phyloP scores from a whole-genome alignment of 2,329 filamentous ascomycete species.

The Penicillium verrucosum region DNA sequence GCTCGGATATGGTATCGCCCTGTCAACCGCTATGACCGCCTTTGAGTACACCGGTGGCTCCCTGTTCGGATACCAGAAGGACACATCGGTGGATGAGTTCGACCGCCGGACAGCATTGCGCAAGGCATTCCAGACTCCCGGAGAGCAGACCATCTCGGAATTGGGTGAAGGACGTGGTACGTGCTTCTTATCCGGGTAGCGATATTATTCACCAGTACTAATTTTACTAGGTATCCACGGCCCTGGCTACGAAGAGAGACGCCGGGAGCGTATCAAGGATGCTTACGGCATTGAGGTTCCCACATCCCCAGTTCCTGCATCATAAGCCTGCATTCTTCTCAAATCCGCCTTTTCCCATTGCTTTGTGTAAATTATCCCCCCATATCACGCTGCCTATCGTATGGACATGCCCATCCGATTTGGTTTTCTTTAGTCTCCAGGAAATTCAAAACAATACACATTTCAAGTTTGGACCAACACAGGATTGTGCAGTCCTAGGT shows the following conservation, averaged over 20 bases:
- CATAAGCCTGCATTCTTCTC: conserved; percentile 31
- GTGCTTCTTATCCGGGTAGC: conserved; percentile 23
- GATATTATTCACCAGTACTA: conserved; percentile 14
- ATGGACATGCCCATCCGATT: conserved; percentile 21
- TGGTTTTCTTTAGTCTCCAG: conserved; percentile 16
- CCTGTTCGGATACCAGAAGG: conserved; percentile 54
- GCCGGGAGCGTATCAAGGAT: conserved; percentile 75
- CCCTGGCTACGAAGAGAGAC: conserved; percentile 79
- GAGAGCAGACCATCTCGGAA: conserved; percentile 75
- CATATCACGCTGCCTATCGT: conserved; percentile 24
- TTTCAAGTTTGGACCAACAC: not conserved
- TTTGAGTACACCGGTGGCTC: conserved; percentile 67
- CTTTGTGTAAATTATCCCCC: conserved; percentile 31
- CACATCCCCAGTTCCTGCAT: conserved; percentile 50
- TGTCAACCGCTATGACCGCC: conserved; percentile 58
- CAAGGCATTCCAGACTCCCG: conserved; percentile 69
- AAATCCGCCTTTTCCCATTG: conserved; percentile 22
- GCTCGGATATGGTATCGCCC: conserved; percentile 62
- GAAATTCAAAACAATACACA: conserved; percentile 11
- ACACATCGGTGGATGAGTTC: conserved; percentile 66
- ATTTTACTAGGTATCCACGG: conserved; percentile 65
- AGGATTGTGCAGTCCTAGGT: not conserved
- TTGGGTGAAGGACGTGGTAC: conserved; percentile 85
- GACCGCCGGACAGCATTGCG: conserved; percentile 71
- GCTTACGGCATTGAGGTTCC: conserved; percentile 85